Evolutionary conservation across 805 yeast species (phyloP), one percentile per base, ranked within the genome.

Genomic region (Kluyveromyces wickerhamii): DNA sequence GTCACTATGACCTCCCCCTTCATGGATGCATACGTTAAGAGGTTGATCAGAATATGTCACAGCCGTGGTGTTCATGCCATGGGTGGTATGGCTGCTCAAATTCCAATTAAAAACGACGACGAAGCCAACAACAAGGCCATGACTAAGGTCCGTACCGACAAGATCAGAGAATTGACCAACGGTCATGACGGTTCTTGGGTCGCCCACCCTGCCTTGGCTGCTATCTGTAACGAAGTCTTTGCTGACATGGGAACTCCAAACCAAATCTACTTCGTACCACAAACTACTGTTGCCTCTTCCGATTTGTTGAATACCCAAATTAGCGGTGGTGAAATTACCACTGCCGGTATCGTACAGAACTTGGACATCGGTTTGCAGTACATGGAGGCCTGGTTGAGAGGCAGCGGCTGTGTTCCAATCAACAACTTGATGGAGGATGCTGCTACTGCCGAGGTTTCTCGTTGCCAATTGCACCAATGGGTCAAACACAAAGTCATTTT

Each of bases 111-210:
- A 58, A 67, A 73, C 44, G 87, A 82, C 51, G 64, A 69, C 21
- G 72, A 64, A 40, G 72, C 76, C 42, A 81, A 82, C 61, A 65
- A 66, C 30, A 62, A 65, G 32, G 89, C 88, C 7, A 71, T 82
- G 77, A 74, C 69, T 32, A 79, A 79, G 45, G 92, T 82, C 35
- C 70, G 73, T 44, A 72, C 69, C 56, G 94, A 82, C 60, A 82
- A 82, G 62, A 68, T 78, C 45, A 66, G 92, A 48, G 94, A 82
- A 61, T 81, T 80, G 31, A 60, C 66, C 33, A 79, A 81, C 36
- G 92, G 92, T 32, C 86, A 84, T 61, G 94, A 82, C 64, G 87
- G 92, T 34, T 79, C 89, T 39, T 82, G 94, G 94, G 82, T 82
- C 54, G 89, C 89, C 11, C 92, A 82, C 52, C 94, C 94, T 12